phyloP scores from a whole-genome alignment of 352 stramenopile species.

The Pythium angustatum region DNA sequence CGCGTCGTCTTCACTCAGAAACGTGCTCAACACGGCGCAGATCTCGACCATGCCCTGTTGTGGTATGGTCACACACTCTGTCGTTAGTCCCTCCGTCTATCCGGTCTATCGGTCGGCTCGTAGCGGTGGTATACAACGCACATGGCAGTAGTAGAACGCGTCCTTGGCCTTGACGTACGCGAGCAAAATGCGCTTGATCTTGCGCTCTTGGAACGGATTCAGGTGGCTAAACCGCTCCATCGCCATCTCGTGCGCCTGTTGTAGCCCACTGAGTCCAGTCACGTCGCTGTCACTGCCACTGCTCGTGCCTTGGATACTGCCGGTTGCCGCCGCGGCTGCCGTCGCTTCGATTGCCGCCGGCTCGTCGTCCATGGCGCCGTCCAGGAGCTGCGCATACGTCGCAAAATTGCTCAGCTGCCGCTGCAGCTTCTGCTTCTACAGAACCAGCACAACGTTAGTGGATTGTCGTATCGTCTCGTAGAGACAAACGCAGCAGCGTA shows the following conservation, averaged over 20 bases:
- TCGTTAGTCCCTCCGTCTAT: too few species aligned
- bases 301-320: background rate
- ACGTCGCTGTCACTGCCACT: slow-evolving; percentile 34
- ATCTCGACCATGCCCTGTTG: slow-evolving; percentile 76
- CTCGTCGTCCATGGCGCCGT: slow-evolving; percentile 30
- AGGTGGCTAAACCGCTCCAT: slow-evolving; percentile 81
- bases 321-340: background rate
- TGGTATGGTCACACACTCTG: too few species aligned
- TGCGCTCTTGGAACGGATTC: slow-evolving; percentile 82
- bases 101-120: too few species aligned
- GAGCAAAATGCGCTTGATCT: slow-evolving; percentile 77
- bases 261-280: slow-evolving; percentile 37
- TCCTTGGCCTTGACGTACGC: slow-evolving; percentile 78
- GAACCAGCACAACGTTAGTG: too few species aligned
- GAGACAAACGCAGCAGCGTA: too few species aligned
- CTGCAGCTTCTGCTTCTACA: slow-evolving; percentile 63
- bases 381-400: slow-evolving; percentile 59
- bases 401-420: slow-evolving; percentile 44
- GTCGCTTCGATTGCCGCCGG: background rate
- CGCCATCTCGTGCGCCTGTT: slow-evolving; percentile 73
- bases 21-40: slow-evolving; percentile 74
- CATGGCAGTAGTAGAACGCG: slow-evolving; percentile 70
- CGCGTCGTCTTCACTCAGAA: slow-evolving; percentile 73
- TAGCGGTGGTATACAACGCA: slow-evolving; percentile 19
- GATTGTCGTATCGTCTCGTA: too few species aligned